Conservation (phyloP, 2,329 filamentous ascomycete genomes). For the Sporothrix inflata region DNA sequence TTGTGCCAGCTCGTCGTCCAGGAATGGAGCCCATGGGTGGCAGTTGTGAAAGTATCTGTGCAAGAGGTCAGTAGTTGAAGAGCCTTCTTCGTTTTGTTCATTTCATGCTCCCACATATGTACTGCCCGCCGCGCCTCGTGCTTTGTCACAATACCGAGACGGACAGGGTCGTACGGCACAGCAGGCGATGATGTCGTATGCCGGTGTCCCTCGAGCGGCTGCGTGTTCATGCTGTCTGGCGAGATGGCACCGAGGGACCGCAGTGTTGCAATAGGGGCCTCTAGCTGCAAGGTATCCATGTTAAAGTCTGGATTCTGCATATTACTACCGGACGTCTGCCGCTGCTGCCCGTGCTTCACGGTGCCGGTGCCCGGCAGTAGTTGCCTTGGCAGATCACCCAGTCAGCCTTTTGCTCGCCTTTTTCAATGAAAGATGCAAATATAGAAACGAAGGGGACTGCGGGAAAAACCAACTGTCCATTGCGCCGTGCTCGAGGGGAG, state of each 20-base stretch:
- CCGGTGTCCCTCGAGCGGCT: neutral
- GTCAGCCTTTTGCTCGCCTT: too few relatives aligned
- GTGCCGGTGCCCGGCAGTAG: too few relatives aligned
- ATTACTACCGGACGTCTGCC: too few relatives aligned
- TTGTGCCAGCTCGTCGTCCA: neutral
- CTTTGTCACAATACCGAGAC: neutral
- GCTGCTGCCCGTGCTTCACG: too few relatives aligned
- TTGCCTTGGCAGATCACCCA: too few relatives aligned
- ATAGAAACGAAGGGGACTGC: too few relatives aligned
- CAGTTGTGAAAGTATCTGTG: neutral
- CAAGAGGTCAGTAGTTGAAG: too few relatives aligned
- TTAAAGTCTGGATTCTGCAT: constrained; percentile 9
- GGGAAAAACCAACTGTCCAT: too few relatives aligned
- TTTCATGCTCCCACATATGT: neutral
- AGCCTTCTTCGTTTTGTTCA: neutral
- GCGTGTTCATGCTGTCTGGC: neutral
- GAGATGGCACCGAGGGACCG: constrained; percentile 21
- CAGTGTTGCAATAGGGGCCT: constrained; percentile 13
- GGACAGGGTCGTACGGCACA: constrained; percentile 1
- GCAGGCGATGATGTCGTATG: neutral
- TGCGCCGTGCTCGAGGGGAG: too few relatives aligned
- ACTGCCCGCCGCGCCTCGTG: neutral
- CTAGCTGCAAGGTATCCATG: constrained; percentile 20
- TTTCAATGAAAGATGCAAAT: too few relatives aligned
- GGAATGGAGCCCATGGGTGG: constrained; percentile 19